Conservation (phyloP, 495 filamentous ascomycete species). For the Copromyces sp. region DNA sequence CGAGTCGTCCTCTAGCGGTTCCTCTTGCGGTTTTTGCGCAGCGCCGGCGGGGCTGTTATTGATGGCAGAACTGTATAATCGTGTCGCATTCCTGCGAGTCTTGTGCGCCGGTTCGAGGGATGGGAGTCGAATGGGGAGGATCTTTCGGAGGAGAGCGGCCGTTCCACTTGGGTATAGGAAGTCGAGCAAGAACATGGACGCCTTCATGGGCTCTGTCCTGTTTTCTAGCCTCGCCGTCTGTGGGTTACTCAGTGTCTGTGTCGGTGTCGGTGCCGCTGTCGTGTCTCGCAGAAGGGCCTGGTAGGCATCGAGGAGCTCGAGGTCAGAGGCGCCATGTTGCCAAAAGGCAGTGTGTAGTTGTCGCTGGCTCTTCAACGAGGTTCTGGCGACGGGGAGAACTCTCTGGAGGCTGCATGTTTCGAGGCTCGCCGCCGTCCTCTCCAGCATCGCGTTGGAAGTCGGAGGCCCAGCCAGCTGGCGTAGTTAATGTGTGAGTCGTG, state of each 20-base stretch:
- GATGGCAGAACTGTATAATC: conserved; percentile 7
- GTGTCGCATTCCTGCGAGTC: neutral
- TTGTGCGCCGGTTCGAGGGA: conserved; percentile 5
- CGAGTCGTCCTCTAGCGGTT: neutral
- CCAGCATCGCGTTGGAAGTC: conserved; percentile 53
- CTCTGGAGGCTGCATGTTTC: conserved; percentile 61
- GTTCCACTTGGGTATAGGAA: conserved; percentile 53
- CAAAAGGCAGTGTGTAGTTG: conserved; percentile 57
- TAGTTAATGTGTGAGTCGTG: neutral
- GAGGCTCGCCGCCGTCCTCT: conserved; percentile 69
- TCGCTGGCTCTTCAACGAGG: conserved; percentile 46
- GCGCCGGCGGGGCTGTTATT: neutral
- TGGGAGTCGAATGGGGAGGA: conserved; percentile 10
- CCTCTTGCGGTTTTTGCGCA: neutral
- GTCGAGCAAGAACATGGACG: conserved; percentile 43
- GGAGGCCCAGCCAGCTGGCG: neutral
- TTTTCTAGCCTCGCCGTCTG: conserved; percentile 9
- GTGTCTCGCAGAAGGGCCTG: conserved; percentile 27
- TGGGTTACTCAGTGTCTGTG: neutral
- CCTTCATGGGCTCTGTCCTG: conserved; percentile 19
- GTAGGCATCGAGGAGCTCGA: conserved; percentile 45
- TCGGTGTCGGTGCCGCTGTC: neutral
- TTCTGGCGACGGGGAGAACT: conserved; percentile 48
- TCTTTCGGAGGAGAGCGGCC: conserved; percentile 35
- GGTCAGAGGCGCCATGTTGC: conserved; percentile 48